Evolutionary conservation across 2,329 filamentous ascomycete species (phyloP).

Genomic region (Arthrobotrys conoides): DNA sequence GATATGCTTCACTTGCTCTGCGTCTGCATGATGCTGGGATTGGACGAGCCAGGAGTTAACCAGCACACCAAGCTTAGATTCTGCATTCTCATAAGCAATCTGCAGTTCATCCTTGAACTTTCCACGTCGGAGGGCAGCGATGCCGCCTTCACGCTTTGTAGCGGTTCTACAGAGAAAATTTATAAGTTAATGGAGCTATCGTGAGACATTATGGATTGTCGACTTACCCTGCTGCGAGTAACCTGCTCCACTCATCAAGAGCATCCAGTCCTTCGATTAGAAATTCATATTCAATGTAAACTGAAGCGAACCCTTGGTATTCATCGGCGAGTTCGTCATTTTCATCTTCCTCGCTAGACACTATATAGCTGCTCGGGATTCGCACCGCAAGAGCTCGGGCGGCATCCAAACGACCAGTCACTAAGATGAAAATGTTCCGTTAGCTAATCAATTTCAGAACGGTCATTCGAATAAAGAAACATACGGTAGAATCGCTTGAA

Average conservation of each 20-base stretch:
- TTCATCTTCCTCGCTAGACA: slow-evolving; percentile 66
- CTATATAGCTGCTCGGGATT: slow-evolving; percentile 71
- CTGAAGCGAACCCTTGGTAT: slow-evolving; percentile 53
- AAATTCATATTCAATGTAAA: slow-evolving; percentile 64
- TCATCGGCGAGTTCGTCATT: slow-evolving; percentile 57
- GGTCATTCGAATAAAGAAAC: slow-evolving; percentile 66
- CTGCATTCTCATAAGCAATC: slow-evolving; percentile 57
- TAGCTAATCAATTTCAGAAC: not conserved
- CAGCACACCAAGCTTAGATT: slow-evolving; percentile 55
- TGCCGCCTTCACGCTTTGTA: slow-evolving; percentile 52
- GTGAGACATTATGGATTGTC: not conserved
- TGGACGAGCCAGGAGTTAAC: slow-evolving; percentile 63
- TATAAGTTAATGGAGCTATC: slow-evolving; percentile 27
- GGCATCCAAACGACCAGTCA: slow-evolving; percentile 69
- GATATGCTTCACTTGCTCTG: slow-evolving; percentile 75
- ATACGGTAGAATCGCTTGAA: slow-evolving; percentile 87
- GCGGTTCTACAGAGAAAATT: slow-evolving; percentile 35
- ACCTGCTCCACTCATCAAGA: slow-evolving; percentile 63
- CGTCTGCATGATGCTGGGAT: slow-evolving; percentile 70
- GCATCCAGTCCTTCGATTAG: slow-evolving; percentile 63
- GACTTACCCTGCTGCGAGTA: slow-evolving; percentile 45
- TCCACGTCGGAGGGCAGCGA: slow-evolving; percentile 30
- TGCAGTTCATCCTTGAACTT: slow-evolving; percentile 61
- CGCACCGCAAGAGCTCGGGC: slow-evolving; percentile 72
- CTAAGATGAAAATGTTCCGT: slow-evolving; percentile 61